Percentiles rank a stretch among this genome's conserved stretches.
These are phyloP conservation scores for Sonneratia caseolaris DNA, from an alignment of 345 rosid species.

Conservation along the genomic window DNA sequence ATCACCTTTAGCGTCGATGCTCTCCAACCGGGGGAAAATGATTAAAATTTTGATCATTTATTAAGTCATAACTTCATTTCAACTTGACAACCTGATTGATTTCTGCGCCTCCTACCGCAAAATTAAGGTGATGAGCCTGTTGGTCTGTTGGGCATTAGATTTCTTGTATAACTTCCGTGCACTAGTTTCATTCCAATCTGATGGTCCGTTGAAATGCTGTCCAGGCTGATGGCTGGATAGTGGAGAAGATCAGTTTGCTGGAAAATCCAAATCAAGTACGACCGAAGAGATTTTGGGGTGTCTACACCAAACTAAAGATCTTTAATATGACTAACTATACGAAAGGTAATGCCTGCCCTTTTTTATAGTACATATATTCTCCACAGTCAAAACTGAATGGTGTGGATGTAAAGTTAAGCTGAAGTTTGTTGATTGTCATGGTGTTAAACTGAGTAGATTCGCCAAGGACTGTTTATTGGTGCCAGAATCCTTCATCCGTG, in stretches of 20 bases:
- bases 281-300: conserved; percentile 91
- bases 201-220: conserved; percentile 1
- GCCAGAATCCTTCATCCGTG: neutral
- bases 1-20: neutral
- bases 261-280: conserved; percentile 87
- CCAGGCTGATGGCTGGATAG: conserved; percentile 96
- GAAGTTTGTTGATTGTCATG: neutral
- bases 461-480: neutral
- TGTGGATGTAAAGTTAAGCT: neutral
- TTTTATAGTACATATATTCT: neutral
- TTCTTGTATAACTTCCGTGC: neutral
- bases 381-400: neutral
- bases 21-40: neutral
- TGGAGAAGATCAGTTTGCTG: conserved; percentile 77
- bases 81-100: neutral
- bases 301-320: conserved; percentile 87
- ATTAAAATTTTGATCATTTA: neutral
- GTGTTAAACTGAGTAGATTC: neutral
- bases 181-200: neutral
- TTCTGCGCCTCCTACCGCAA: neutral
- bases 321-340: conserved; percentile 79
- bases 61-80: neutral
- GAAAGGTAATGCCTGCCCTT: conserved; percentile 39
- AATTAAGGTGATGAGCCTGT: neutral
- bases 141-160: neutral